These are phyloP conservation scores for Lolium perenne DNA, from an alignment of 176 grass and related monocot species.

Conservation along the genomic window DNA sequence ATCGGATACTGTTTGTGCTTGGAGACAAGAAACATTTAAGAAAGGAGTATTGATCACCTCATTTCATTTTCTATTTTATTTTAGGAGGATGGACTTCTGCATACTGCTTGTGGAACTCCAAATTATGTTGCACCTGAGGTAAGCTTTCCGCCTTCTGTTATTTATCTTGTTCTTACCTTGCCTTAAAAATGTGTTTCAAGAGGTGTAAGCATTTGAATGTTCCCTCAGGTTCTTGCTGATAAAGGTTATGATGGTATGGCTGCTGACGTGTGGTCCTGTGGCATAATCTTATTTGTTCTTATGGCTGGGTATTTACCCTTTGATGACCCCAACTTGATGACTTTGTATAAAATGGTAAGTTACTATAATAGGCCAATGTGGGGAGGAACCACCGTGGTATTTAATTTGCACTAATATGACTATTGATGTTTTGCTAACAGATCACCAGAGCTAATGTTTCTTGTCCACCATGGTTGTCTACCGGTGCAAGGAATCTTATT, in stretches of 20 bases:
- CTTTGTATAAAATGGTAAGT: constrained; percentile 79
- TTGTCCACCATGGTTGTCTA: constrained; percentile 77
- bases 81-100: constrained; percentile 83
- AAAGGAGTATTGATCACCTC: neutral
- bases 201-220: constrained; percentile 41
- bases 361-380: neutral
- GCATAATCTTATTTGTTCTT: constrained; percentile 96
- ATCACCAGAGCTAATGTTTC: constrained; percentile 71
- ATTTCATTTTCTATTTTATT: neutral
- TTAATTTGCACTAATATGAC: neutral
- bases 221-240: constrained; percentile 81
- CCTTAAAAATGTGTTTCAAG: constrained; percentile 22
- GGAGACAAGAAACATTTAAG: neutral
- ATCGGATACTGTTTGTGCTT: neutral
- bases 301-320: constrained; percentile 98
- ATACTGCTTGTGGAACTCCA: constrained; percentile 97
- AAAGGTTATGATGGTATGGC: constrained; percentile 94
- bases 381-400: no score
- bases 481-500: constrained; percentile 78
- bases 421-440: constrained; percentile 49
- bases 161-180: neutral
- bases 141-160: constrained; percentile 7
- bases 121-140: constrained; percentile 99
- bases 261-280: constrained; percentile 97
- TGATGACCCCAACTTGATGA: constrained; percentile 70